phyloP scores from a whole-genome alignment of 495 filamentous ascomycete species.

The Penicillium manginii region DNA sequence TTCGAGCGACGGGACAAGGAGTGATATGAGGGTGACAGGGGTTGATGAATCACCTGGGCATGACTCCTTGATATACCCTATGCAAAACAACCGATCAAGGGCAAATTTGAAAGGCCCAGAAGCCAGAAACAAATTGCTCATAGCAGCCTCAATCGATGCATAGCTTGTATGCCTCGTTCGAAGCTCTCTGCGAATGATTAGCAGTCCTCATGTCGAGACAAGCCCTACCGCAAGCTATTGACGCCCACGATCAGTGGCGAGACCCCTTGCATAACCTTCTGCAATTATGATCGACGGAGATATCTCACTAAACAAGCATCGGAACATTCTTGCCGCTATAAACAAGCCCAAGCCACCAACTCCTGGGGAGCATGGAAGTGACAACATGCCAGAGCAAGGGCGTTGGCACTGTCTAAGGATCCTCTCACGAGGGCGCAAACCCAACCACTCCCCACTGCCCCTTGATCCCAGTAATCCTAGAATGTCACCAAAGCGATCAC shows the following conservation, averaged over 20 bases:
- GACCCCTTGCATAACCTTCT: slow-evolving; percentile 30
- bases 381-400: slow-evolving; percentile 23
- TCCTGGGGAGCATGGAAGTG: neutral
- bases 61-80: too few relatives aligned
- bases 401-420: slow-evolving; percentile 14
- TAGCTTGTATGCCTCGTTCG: too few relatives aligned
- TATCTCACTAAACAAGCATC: slow-evolving; percentile 24
- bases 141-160: too few relatives aligned
- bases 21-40: too few relatives aligned
- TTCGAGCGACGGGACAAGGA: too few relatives aligned
- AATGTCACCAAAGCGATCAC: slow-evolving; percentile 24
- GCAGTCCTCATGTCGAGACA: neutral
- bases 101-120: too few relatives aligned
- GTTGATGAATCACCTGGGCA: too few relatives aligned
- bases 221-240: neutral
- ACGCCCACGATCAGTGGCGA: neutral
- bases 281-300: slow-evolving; percentile 26
- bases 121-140: too few relatives aligned
- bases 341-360: slow-evolving; percentile 10
- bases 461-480: slow-evolving; percentile 27
- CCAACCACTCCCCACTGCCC: slow-evolving; percentile 11
- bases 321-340: slow-evolving; percentile 21
- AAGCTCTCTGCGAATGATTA: too few relatives aligned
- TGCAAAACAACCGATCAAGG: too few relatives aligned
- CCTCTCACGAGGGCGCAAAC: slow-evolving; percentile 1